Conservation (phyloP, 73 alveolate genomes). For the Loxodes magnus region DNA sequence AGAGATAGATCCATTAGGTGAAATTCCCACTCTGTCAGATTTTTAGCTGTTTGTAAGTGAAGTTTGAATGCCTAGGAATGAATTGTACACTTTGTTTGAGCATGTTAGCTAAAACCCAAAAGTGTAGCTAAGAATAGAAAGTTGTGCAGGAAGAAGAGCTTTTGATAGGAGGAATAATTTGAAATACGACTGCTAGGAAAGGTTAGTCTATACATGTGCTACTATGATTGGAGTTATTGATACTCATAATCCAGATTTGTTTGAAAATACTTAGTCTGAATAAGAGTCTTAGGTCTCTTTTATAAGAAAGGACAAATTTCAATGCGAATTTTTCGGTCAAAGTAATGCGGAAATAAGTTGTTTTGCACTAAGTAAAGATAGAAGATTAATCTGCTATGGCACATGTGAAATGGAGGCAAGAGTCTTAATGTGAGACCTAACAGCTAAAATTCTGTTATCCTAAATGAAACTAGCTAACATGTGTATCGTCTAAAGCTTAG, state of each 20-base stretch:
- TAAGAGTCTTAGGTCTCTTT: too few species aligned
- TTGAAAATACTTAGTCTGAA: too few species aligned
- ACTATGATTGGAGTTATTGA: too few species aligned
- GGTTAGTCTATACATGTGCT: constrained; percentile 73
- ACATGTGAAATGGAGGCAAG: constrained; percentile 62
- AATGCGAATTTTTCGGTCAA: too few species aligned
- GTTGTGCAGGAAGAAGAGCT: constrained; percentile 86
- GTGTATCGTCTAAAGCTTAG: constrained; percentile 41
- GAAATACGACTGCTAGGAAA: constrained; percentile 81
- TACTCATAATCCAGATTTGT: too few species aligned
- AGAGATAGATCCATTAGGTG: constrained; percentile 47
- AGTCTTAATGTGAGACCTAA: constrained; percentile 74
- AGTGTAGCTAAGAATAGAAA: constrained; percentile 39
- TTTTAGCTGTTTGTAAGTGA: constrained; percentile 27
- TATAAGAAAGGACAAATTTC: too few species aligned
- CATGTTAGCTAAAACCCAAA: too few species aligned
- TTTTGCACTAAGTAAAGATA: constrained; percentile 57
- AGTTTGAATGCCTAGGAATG: constrained; percentile 40
- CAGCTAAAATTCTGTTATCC: constrained; percentile 51
- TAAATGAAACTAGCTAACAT: constrained; percentile 38
- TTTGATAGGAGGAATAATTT: constrained; percentile 85
- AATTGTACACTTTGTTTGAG: constrained; percentile 30
- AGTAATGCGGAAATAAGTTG: constrained; percentile 67
- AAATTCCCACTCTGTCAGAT: constrained; percentile 25
- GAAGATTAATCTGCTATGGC: constrained; percentile 60